Evolutionary conservation across 768 basidiomycete genomes (phyloP).

Genomic region (Phlebiopsis flavidoalba): DNA sequence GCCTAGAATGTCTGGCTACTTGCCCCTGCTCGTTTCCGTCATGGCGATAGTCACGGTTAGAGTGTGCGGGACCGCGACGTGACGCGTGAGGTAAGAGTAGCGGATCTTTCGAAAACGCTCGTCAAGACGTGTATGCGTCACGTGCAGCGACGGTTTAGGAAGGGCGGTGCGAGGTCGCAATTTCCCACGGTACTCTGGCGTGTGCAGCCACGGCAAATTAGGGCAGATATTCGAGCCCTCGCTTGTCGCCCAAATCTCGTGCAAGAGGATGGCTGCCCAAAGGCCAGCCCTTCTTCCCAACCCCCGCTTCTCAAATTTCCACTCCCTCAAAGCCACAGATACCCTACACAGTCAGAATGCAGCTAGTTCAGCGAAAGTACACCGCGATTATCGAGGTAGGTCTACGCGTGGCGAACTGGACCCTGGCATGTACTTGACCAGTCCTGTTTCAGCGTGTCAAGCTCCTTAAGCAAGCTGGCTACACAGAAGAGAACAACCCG

Average conservation of each 20-base stretch:
- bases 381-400: slow-evolving; percentile 2
- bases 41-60: slow-evolving; percentile 29
- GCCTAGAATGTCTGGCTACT: slow-evolving; percentile 18
- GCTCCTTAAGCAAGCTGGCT: slow-evolving; percentile 37
- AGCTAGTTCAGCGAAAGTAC: neutral
- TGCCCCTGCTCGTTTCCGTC: slow-evolving; percentile 81
- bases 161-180: neutral
- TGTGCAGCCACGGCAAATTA: slow-evolving; percentile 1
- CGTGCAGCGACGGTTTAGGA: neutral
- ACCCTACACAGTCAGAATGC: neutral
- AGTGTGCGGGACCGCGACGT: neutral
- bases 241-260: slow-evolving; percentile 2
- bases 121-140: neutral
- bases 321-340: neutral
- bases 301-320: neutral
- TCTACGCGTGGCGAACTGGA: neutral
- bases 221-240: slow-evolving; percentile 2
- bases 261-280: slow-evolving; percentile 1
- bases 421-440: neutral
- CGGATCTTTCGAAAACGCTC: neutral
- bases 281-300: slow-evolving; percentile 1
- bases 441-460: slow-evolving; percentile 35
- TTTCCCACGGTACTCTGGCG: slow-evolving; percentile 6
- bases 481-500: slow-evolving; percentile 37
- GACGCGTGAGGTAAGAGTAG: neutral